phyloP scores from a whole-genome alignment of 1,284 basidiomycete genomes.

The Moesziomyces antarcticus region DNA sequence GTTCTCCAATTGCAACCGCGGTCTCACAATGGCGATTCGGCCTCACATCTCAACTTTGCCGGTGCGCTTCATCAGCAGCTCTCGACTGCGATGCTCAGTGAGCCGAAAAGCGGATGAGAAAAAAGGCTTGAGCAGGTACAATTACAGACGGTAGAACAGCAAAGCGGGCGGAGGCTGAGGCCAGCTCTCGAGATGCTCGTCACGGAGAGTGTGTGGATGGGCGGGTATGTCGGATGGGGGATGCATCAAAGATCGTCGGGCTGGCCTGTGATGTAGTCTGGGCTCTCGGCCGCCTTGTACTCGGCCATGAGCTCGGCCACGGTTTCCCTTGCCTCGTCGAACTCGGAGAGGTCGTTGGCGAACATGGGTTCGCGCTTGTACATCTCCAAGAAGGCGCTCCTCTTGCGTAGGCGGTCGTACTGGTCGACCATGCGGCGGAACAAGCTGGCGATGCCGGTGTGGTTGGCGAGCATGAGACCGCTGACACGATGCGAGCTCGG shows the following conservation, averaged over 20 bases:
- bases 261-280: slow-evolving; percentile 55
- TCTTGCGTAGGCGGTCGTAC: slow-evolving; percentile 86
- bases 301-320: slow-evolving; percentile 64
- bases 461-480: slow-evolving; percentile 98
- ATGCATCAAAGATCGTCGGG: slow-evolving; percentile 34
- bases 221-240: slow-evolving; percentile 14
- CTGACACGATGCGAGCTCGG: slow-evolving; percentile 88
- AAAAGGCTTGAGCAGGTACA: slow-evolving; percentile 11
- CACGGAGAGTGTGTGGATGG: not conserved
- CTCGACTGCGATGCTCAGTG: not conserved
- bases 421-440: slow-evolving; percentile 97
- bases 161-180: not conserved
- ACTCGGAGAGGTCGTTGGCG: slow-evolving; percentile 61
- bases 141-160: slow-evolving; percentile 15
- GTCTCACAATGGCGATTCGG: not conserved
- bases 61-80: too few species aligned
- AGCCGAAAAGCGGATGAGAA: not conserved
- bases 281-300: slow-evolving; percentile 64
- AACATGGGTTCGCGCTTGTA: slow-evolving; percentile 89
- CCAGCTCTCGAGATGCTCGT: not conserved
- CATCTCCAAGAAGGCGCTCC: slow-evolving; percentile 95
- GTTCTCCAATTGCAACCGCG: not conserved
- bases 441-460: slow-evolving; percentile 85
- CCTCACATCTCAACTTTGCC: too few species aligned
- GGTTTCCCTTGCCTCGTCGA: slow-evolving; percentile 65